A percentile compares a stretch with the other conserved stretches of the same genome.
These are phyloP conservation scores for Aspergillus fischeri DNA, from an alignment of 2,329 filamentous ascomycete species.

Conservation along the genomic window DNA sequence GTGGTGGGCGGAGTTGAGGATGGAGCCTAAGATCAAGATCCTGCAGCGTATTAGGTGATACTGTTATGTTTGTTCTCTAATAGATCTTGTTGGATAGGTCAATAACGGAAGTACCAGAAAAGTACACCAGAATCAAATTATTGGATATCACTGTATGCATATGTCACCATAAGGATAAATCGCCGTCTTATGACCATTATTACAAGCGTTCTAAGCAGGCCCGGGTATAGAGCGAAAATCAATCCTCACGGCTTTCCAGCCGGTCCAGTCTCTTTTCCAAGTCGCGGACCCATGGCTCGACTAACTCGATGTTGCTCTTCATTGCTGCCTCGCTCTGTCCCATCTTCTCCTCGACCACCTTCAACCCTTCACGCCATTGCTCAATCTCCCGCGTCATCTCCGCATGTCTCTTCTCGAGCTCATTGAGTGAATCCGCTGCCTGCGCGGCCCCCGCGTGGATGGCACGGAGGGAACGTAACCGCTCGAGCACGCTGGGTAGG, in stretches of 20 bases:
- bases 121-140: not conserved
- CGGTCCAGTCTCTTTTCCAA: conserved; percentile 72
- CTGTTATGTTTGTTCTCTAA: not conserved
- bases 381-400: conserved; percentile 81
- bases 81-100: not conserved
- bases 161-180: not conserved
- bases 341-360: conserved; percentile 73
- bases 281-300: conserved; percentile 84
- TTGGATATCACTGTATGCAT: not conserved
- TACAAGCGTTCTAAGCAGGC: no score
- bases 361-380: conserved; percentile 78
- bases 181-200: no score
- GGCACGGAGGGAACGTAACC: conserved; percentile 74
- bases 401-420: conserved; percentile 72
- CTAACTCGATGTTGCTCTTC: conserved; percentile 74
- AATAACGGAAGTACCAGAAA: not conserved
- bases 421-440: conserved; percentile 71
- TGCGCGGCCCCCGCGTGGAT: conserved; percentile 84
- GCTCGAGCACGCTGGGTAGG: conserved; percentile 78
- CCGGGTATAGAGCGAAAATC: no score
- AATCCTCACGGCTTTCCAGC: conserved; percentile 39
- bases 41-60: conserved; percentile 26
- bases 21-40: conserved; percentile 53
- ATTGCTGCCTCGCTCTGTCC: conserved; percentile 65
- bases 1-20: conserved; percentile 53